Evolutionary conservation across 1,284 basidiomycete species (phyloP), one percentile per base, ranked within the genome.

Genomic region (Fistulinella staudtii): DNA sequence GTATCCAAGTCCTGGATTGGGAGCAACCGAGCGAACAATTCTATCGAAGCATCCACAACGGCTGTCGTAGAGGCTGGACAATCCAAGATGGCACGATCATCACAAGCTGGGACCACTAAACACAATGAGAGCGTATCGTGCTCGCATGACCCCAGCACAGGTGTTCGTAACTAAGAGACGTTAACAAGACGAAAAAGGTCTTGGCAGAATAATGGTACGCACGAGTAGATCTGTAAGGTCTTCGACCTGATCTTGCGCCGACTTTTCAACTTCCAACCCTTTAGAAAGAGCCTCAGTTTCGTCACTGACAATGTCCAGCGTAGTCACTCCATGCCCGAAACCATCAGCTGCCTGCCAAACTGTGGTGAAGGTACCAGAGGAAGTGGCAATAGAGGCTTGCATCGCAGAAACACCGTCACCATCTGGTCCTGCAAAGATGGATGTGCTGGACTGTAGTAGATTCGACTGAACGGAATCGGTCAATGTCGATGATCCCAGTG

Each of bases 291-390:
- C 54, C 50, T 49, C 65, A 47, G 53, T 65, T 41, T 72, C 66
- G 41, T 79, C 76, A 8, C 69, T 63, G 20, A 66, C 58, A 11
- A 79, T 63, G 31, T 80, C 75, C 20, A 88, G 69, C 41, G 80
- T 89, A 2, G 92, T 93, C 9, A 98, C 80, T 3, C 95, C 96
- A 66, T 91, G 95, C 0, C 87, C 93, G 64, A 93, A 95, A 0
- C 92, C 91, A 61, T 98, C 95, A 0, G 77, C 73, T 44, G 81
- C 79, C 47, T 87, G 80, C 95, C 96, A 98, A 7, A 99, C 76
- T 11, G 77, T 82, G 4, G 81, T 84, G 63, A 96, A 95, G 2
- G 80, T 76, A 5, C 93, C 93, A 0, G 91, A 77, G 27, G 89
- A 92, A 1, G 89, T 85, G 0, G 89, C 88, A 50, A 97, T 96